These are phyloP conservation scores for Heimioporus retisporus DNA, from an alignment of 1,284 basidiomycete genomes.

Conservation along the genomic window DNA sequence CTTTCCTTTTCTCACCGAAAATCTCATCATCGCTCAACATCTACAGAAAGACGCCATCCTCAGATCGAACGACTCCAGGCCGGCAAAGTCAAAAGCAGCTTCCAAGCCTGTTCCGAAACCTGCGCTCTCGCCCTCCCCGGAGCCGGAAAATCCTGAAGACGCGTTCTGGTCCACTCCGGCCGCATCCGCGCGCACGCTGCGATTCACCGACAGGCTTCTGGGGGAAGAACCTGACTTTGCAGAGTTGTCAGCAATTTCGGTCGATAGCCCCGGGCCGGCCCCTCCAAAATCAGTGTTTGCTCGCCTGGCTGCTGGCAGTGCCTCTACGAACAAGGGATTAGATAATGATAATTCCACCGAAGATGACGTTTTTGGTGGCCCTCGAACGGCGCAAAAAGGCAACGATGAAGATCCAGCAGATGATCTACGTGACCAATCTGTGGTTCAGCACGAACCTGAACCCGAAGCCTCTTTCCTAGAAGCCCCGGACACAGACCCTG, in stretches of 20 bases:
- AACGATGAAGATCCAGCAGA: conserved; percentile 12
- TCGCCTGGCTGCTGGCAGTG: conserved; percentile 26
- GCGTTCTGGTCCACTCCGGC: conserved; percentile 71
- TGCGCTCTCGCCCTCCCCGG: conserved; percentile 30
- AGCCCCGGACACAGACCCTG: conserved; percentile 21
- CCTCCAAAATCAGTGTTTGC: conserved; percentile 44
- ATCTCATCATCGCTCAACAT: conserved; percentile 7
- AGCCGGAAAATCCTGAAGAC: conserved; percentile 55
- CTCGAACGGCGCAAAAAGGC: conserved; percentile 1
- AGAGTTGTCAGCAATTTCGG: conserved; percentile 62
- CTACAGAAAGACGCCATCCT: conserved; percentile 58
- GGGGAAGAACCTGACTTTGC: conserved; percentile 70
- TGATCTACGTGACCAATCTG: conserved; percentile 21
- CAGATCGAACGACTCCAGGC: conserved; percentile 38
- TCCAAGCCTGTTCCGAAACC: conserved; percentile 19
- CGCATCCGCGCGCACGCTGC: conserved; percentile 63
- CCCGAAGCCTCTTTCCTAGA: conserved; percentile 6
- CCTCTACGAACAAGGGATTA: conserved; percentile 19
- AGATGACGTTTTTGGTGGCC: conserved; percentile 14
- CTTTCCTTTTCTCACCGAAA: conserved; percentile 16
- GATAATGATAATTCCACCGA: conserved; percentile 10
- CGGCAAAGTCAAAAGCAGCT: conserved; percentile 20
- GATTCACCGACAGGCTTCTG: conserved; percentile 69
- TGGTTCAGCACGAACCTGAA: conserved; percentile 19
- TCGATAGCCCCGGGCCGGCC: conserved; percentile 57